phyloP scores from a whole-genome alignment of 768 basidiomycete species.

The Cyclocybe cylindracea region DNA sequence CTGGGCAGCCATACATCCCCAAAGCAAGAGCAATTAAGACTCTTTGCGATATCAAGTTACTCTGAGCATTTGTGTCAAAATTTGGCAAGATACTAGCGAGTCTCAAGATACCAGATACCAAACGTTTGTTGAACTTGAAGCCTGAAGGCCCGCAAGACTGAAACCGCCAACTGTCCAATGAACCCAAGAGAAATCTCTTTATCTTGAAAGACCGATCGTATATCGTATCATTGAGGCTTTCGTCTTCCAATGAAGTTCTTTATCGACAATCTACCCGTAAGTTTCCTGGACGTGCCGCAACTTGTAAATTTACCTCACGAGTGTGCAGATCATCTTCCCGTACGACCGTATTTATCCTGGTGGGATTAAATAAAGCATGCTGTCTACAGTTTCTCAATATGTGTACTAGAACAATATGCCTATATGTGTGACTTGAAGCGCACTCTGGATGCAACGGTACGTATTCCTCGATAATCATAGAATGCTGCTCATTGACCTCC shows the following conservation, averaged over 20 bases:
- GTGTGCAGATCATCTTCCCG: conserved; percentile 78
- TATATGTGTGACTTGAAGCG: conserved; percentile 99
- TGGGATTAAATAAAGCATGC: conserved; percentile 30
- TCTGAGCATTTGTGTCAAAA: neutral
- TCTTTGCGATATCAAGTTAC: neutral
- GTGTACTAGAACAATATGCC: conserved; percentile 85
- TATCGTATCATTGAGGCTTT: neutral
- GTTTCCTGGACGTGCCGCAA: conserved; percentile 15
- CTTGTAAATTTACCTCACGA: conserved; percentile 4
- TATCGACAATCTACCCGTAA: conserved; percentile 80
- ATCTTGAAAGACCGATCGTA: neutral
- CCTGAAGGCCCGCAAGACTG: too few species aligned
- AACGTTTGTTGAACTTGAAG: too few species aligned
- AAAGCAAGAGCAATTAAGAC: too few species aligned
- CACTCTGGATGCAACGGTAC: conserved; percentile 90
- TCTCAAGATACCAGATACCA: too few species aligned
- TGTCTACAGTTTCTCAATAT: neutral
- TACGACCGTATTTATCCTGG: conserved; percentile 97
- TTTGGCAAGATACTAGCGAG: too few species aligned
- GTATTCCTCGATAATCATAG: conserved; percentile 1
- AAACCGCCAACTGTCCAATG: too few species aligned
- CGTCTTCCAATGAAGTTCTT: conserved; percentile 67
- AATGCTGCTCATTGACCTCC: conserved; percentile 1
- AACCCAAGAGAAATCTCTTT: neutral
- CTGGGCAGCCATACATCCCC: too few species aligned